Base-by-base conservation (phyloP, 1,284 basidiomycete species). In the Fomitiporia mediterranea region DNA sequence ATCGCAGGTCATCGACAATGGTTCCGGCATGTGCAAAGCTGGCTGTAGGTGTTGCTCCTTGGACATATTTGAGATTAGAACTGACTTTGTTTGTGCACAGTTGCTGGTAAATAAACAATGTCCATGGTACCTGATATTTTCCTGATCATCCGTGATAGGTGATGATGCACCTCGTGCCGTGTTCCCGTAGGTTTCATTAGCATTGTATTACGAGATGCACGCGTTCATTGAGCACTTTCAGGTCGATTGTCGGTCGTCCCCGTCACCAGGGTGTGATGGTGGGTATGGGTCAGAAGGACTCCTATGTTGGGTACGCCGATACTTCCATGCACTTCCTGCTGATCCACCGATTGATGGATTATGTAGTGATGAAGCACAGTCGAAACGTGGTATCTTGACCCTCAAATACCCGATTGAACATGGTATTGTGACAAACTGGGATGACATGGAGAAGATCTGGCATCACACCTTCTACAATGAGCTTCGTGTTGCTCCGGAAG, bases 361-460 rank as follows among this genome's bases (percentile, higher is more conserved):
- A 9, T 47, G 7, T 64, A 89, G 86, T 71, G 93, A 96, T 68
- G 93, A 95, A 76, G 93, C 93, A 54, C 93, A 96, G 75, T 90
- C 92, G 61, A 95, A 96, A 81, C 90, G 93, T 79, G 94, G 93
- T 84, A 93, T 96, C 75, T 78, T 97, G 62, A 94, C 91, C 63
- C 80, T 97, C 73, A 95, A 80, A 78, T 94, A 91, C 75, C 87
- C 87, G 62, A 89, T 89, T 66, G 83, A 86, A 70, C 83, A 85
- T 72, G 84, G 84, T 70, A 93, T 95, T 73, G 92, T 96, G 66
- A 95, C 92, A 74, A 94, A 97, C 85, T 96, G 92, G 92, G 90
- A 93, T 72, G 91, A 94, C 75, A 94, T 93, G 90, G 91, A 94
- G 80, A 92, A 92, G 79, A 93, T 94, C 74, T 94, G 90, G 90